Evolutionary conservation across 805 yeast species (phyloP), one percentile per base, ranked within the genome.

Genomic region (Lachancea nothofagi): DNA sequence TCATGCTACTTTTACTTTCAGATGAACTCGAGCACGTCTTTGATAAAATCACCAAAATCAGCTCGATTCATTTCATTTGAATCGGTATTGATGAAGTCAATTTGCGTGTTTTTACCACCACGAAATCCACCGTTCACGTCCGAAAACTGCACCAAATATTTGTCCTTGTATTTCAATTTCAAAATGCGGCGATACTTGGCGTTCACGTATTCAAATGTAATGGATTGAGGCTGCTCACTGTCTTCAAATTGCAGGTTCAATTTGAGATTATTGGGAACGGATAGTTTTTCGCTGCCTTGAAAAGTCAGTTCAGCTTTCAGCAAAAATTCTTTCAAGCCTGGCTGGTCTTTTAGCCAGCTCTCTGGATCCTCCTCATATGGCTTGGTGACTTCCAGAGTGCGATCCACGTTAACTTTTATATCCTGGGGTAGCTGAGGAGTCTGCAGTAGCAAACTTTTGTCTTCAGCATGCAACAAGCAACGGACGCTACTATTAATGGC

Each of bases 271-370:
- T 38, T 44, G 23, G 51, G 47, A 24, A 54, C 36, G 7, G 25
- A 21, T 5, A 49, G 33, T 15, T 40, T 48, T 26, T 42, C 44
- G 13, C 36, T 46, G 12, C 41, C 42, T 17, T 38, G 40, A 40
- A 50, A 51, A 20, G 48, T 32, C 12, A 54, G 41, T 14, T 41
- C 41, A 6, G 54, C 41, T 9, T 43, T 33, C 3, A 46, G 42
- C 41, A 74, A 61, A 45, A 71, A 74, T 18, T 51, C 45, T 30
- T 51, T 54, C n/a, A 74, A 44, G 2, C 73, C 76, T 1, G 71
- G 71, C 50, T 74, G 77, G 13, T 47, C 51, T 47, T 51, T 20
- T n/a, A 35, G 53, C 70, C 71, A 53, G 55, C 57, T 36, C 38
- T 48, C 21, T 61, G 55, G 19, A 46, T 50, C 24, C 42, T 43